Base-by-base conservation (phyloP, 192 early-diverging fungal species). In the Kickxella alabastrina region DNA sequence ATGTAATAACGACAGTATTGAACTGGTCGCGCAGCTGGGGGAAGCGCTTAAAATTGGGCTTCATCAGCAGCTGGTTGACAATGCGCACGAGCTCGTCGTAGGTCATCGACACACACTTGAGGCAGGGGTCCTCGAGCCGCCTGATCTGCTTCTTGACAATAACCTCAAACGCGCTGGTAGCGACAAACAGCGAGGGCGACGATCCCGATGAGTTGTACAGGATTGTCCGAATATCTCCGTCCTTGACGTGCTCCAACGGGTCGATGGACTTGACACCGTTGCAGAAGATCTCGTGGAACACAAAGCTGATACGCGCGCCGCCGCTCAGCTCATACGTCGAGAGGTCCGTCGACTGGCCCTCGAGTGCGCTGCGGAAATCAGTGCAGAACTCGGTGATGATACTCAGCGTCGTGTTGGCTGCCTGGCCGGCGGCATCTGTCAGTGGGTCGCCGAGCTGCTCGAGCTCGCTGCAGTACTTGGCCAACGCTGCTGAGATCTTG, bases 61-160 rank as follows among this genome's bases (percentile, higher is more conserved):
- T 98, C 59, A 85, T 83, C 46, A 99, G 79, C 49, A 98, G 75
- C 67, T 90, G 86, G 58, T 89, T 85, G 48, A 99, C 71, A 43
- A 99, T 99, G 49, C 95, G 85, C 19, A 93, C 89, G 26, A 99
- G 77, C 71, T 99, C 97, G 59, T 99, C 97, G 77, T 97, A 99
- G 9, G 95, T 88, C 83, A 99, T 87, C 27, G 83, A 79, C 24
- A 90, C 88, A 60, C 95, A 98, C 68, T 93, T 95, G 56, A 99
- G 77, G 59, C 91, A 88, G 21, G 97, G 97, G 26, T 98, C 95
- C 73, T 99, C 97, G 15, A 99, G 77, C 3, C 97, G 86, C 63
- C 89, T 91, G 73, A 99, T 98, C 79, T 99, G 97, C 77, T 99
- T 90, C 76, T 94, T 97, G 58, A 99, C 89, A 32, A 99, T 90